Evolutionary conservation across 2,329 filamentous ascomycete genomes (phyloP).

Genomic region (Pezicula carpinea): DNA sequence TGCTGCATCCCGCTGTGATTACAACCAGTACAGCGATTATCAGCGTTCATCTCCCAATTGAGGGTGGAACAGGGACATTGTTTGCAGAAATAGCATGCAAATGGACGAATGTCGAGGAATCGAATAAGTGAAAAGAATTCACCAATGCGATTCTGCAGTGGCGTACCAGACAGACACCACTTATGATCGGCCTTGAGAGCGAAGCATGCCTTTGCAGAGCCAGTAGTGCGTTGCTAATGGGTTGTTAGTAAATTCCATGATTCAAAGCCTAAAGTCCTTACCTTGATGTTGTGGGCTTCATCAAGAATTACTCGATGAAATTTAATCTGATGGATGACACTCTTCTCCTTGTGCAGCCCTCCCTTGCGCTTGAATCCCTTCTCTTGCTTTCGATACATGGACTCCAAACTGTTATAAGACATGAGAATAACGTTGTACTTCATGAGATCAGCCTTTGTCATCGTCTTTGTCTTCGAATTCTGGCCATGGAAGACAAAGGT

Average conservation of each 20-base stretch:
- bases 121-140: constrained; percentile 94
- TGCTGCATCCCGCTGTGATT: constrained; percentile 48
- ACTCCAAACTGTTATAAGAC: constrained; percentile 90
- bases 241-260: constrained; percentile 18
- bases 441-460: constrained; percentile 70
- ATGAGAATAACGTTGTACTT: constrained; percentile 94
- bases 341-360: constrained; percentile 74
- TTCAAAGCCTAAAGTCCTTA: constrained; percentile 31
- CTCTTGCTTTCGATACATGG: constrained; percentile 85
- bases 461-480: constrained; percentile 74
- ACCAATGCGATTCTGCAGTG: constrained; percentile 93
- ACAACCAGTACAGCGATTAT: constrained; percentile 68
- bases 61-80: constrained; percentile 74
- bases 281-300: constrained; percentile 92
- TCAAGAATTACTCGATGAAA: constrained; percentile 93
- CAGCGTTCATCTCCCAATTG: constrained; percentile 75
- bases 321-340: constrained; percentile 74
- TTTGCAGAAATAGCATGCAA: constrained; percentile 93
- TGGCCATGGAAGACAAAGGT: constrained; percentile 89
- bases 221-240: constrained; percentile 67
- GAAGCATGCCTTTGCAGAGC: constrained; percentile 93
- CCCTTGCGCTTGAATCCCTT: constrained; percentile 83
- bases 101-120: constrained; percentile 84
- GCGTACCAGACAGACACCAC: constrained; percentile 94
- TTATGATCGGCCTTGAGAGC: constrained; percentile 83